phyloP scores from a whole-genome alignment of 2,329 filamentous ascomycete genomes.

The Tolypocladium paradoxum region DNA sequence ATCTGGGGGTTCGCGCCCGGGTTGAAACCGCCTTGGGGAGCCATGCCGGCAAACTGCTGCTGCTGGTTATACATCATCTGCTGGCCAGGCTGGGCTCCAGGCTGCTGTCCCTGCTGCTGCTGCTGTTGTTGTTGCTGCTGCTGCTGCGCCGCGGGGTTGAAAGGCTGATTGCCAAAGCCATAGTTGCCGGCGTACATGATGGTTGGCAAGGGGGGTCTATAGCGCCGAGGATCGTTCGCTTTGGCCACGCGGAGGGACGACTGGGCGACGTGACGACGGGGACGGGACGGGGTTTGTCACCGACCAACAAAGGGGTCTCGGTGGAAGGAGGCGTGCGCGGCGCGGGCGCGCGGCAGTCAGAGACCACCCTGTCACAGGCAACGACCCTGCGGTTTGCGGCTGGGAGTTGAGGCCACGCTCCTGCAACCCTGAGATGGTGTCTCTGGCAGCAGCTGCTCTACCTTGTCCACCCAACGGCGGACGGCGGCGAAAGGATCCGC shows the following conservation, averaged over 20 bases:
- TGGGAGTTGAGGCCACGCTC: not conserved
- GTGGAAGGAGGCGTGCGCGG: not conserved
- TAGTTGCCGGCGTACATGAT: constrained; percentile 47
- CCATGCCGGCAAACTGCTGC: constrained; percentile 45
- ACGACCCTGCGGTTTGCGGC: not conserved
- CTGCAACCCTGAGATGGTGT: not conserved
- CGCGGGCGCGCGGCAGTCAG: not conserved
- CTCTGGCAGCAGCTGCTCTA: not conserved
- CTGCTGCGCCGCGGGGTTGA: constrained; percentile 36
- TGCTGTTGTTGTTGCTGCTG: constrained; percentile 28
- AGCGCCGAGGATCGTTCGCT: not conserved
- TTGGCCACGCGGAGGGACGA: not conserved
- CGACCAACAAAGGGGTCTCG: not conserved
- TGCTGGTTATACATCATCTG: constrained; percentile 49
- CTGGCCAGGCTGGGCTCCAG: constrained; percentile 28
- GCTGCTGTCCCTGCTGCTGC: constrained; percentile 32
- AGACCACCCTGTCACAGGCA: not conserved
- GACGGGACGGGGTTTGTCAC: not conserved
- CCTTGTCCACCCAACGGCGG: not conserved
- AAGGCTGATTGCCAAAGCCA: constrained; percentile 41
- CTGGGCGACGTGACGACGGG: not conserved
- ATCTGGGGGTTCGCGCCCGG: constrained; percentile 42
- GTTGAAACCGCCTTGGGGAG: constrained; percentile 37
- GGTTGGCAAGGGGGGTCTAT: not conserved
- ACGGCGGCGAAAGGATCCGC: not conserved